Evolutionary conservation across 176 grass and related monocot species (phyloP).

Genomic region (Pharus latifolius): DNA sequence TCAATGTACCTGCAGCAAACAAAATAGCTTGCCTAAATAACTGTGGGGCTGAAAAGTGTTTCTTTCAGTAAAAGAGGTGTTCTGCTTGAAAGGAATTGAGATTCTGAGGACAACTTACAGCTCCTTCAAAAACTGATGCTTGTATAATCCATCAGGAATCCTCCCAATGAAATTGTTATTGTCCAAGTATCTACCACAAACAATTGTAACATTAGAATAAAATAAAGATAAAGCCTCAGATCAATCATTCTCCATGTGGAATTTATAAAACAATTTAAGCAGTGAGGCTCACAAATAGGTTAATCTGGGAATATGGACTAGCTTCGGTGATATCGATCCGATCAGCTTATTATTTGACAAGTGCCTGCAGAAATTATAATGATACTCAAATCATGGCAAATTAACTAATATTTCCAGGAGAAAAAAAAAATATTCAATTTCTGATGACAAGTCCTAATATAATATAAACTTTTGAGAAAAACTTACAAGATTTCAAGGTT

Average conservation of each 20-base stretch:
- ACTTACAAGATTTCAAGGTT: constrained; percentile 92
- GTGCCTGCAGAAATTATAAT: constrained; percentile 40
- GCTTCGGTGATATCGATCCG: constrained; percentile 64
- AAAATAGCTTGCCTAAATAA: not conserved
- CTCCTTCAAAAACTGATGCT: constrained; percentile 80
- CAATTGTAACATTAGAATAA: not conserved
- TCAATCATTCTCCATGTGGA: not conserved
- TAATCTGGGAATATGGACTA: constrained; percentile 77
- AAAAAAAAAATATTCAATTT: constrained; percentile 3
- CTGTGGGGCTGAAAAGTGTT: not conserved
- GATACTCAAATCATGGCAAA: not conserved
- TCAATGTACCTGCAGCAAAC: constrained; percentile 61
- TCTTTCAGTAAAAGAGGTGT: not conserved
- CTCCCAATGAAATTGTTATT: constrained; percentile 84
- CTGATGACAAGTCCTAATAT: not conserved
- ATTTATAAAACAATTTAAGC: not conserved
- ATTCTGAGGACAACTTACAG: constrained; percentile 46
- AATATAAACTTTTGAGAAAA: not conserved
- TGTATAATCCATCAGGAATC: constrained; percentile 91
- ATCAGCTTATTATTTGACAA: constrained; percentile 83
- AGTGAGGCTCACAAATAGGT: constrained; percentile 67
- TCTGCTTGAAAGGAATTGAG: not conserved
- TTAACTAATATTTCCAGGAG: not conserved
- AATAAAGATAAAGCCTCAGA: not conserved
- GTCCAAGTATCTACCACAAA: constrained; percentile 66